A percentile compares a stretch with the other conserved stretches of the same genome.
Conservation (phyloP, 2,329 filamentous ascomycete genomes). For the Aphanoascus verrucosus region DNA sequence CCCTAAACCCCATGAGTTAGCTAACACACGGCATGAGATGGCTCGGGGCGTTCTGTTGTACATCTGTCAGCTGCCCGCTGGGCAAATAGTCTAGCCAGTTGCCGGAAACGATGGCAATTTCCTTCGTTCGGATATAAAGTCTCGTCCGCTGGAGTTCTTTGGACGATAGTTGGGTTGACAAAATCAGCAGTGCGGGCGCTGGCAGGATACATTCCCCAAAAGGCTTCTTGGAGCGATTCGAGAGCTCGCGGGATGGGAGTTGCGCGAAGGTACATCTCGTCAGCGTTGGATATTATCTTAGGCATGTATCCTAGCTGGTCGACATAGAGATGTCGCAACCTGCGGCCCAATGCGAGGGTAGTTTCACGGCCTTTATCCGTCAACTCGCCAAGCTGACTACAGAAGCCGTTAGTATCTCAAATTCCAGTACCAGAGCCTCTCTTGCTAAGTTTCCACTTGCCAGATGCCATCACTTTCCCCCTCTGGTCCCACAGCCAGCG, state of each 20-base stretch:
- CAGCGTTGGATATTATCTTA: constrained; percentile 42
- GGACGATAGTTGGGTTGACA: constrained; percentile 54
- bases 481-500: constrained; percentile 55
- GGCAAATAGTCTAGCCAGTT: constrained; percentile 59
- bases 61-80: constrained; percentile 60
- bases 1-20: constrained; percentile 28
- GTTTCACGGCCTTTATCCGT: constrained; percentile 65
- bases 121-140: constrained; percentile 70
- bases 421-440: not conserved
- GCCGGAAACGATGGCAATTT: constrained; percentile 61
- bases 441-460: constrained; percentile 41
- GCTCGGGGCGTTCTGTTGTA: constrained; percentile 18
- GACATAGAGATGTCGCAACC: constrained; percentile 62
- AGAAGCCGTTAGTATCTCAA: constrained; percentile 1
- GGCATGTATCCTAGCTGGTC: constrained; percentile 65
- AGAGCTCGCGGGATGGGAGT: constrained; percentile 66
- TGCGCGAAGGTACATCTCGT: constrained; percentile 60
- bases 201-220: constrained; percentile 62
- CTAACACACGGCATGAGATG: not conserved
- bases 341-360: constrained; percentile 56
- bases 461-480: constrained; percentile 72
- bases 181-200: constrained; percentile 43
- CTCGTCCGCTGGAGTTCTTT: constrained; percentile 56
- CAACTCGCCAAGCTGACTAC: constrained; percentile 50
- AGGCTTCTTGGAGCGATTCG: constrained; percentile 65